phyloP scores from a whole-genome alignment of 1,139 yeast species.

The Blastobotrys illinoisensis region DNA sequence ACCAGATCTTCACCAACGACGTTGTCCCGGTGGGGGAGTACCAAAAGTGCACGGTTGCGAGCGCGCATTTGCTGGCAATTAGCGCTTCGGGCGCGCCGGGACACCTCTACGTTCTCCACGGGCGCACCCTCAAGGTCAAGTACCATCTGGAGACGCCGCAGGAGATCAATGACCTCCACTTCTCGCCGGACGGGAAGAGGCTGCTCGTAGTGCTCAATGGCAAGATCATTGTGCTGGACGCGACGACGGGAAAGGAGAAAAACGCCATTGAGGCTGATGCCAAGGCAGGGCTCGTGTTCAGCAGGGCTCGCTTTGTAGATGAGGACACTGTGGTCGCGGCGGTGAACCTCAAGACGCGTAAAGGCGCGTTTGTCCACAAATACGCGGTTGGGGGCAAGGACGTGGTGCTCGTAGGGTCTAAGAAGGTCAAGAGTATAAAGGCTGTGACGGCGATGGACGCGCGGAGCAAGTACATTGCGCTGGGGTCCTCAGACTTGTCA shows the following conservation, averaged over 20 bases:
- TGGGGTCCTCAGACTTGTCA: conserved; percentile 75
- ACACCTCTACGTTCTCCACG: conserved; percentile 15
- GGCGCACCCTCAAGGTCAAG: conserved; percentile 10
- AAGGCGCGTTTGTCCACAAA: conserved; percentile 40
- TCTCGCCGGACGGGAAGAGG: conserved; percentile 21
- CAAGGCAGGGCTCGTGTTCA: conserved; percentile 32
- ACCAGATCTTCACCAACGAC: conserved; percentile 34
- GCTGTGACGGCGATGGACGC: conserved; percentile 69
- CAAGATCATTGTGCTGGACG: conserved; percentile 19
- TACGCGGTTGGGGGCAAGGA: conserved; percentile 36
- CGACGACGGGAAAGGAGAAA: conserved; percentile 21
- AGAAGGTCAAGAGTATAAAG: conserved; percentile 38
- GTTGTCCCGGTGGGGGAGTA: conserved; percentile 20
- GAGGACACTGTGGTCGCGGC: conserved; percentile 51
- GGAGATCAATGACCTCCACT: conserved; percentile 21
- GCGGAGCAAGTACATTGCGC: conserved; percentile 49
- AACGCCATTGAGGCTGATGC: conserved; percentile 17
- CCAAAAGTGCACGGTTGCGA: conserved; percentile 25
- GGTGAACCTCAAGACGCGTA: conserved; percentile 37
- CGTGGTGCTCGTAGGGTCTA: conserved; percentile 8
- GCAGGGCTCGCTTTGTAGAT: conserved; percentile 57
- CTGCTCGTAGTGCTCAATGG: conserved; percentile 22
- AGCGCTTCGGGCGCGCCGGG: conserved; percentile 20
- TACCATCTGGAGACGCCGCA: background rate
- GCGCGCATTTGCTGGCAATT: conserved; percentile 21